Conservation (phyloP, 192 early-diverging fungal genomes). For the Backusella tarrabulga region DNA sequence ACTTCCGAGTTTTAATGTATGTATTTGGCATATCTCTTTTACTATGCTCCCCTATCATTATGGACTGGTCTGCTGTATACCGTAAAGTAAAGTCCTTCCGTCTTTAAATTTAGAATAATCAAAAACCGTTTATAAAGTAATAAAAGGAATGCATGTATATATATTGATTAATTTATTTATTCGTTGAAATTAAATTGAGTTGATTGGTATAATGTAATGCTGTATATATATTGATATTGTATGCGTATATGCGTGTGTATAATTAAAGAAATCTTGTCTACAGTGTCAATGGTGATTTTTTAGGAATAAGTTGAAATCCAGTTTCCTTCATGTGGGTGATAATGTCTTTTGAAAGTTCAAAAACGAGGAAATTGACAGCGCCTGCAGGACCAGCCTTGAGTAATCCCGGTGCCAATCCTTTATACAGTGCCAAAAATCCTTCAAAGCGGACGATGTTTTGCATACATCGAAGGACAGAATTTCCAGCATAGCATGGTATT, state of each 20-base stretch:
- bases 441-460: constrained; percentile 69
- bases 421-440: constrained; percentile 82
- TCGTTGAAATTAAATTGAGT: background rate
- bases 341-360: constrained; percentile 57
- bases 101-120: background rate
- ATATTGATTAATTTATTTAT: no score
- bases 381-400: constrained; percentile 84
- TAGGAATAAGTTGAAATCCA: background rate
- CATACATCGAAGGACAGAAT: constrained; percentile 59
- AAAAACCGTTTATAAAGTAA: background rate
- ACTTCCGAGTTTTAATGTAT: constrained; percentile 24
- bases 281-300: background rate
- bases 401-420: constrained; percentile 79
- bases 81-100: background rate
- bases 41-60: constrained; percentile 24
- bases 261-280: background rate
- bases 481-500: constrained; percentile 26
- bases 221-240: background rate
- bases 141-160: background rate
- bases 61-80: constrained; percentile 18
- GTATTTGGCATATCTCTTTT: constrained; percentile 9
- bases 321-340: constrained; percentile 21
- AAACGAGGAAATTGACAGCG: constrained; percentile 88
- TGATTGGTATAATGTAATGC: background rate
- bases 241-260: background rate